Percentiles rank a stretch among this genome's conserved stretches.
These are phyloP conservation scores for Sarcodon aspratus DNA, from an alignment of 768 basidiomycete species.

Conservation along the genomic window DNA sequence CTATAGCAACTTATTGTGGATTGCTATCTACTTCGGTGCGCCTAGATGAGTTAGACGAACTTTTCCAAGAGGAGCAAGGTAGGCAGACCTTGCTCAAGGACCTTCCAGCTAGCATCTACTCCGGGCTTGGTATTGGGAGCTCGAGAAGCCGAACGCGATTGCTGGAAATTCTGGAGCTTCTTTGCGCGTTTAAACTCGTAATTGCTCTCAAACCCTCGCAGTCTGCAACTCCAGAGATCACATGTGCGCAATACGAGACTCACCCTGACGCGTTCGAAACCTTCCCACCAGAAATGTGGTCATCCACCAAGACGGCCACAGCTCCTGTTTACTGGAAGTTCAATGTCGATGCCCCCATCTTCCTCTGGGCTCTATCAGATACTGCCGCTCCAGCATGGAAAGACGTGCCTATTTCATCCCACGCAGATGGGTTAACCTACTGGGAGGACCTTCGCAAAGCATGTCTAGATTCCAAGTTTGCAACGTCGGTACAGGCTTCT, in stretches of 20 bases:
- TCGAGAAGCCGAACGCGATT: slow-evolving; percentile 49
- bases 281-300: slow-evolving; percentile 32
- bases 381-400: slow-evolving; percentile 44
- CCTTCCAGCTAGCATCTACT: slow-evolving; percentile 38
- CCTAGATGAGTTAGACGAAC: slow-evolving; percentile 42
- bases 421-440: slow-evolving; percentile 30
- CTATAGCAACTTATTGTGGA: slow-evolving; percentile 54
- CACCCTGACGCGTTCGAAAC: slow-evolving; percentile 36
- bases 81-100: slow-evolving; percentile 37
- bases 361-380: slow-evolving; percentile 48
- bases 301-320: slow-evolving; percentile 27
- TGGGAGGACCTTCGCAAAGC: slow-evolving; percentile 48
- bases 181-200: slow-evolving; percentile 46
- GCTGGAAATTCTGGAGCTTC: slow-evolving; percentile 46
- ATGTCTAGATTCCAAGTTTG: slow-evolving; percentile 26
- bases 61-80: slow-evolving; percentile 38
- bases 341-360: slow-evolving; percentile 39
- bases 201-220: slow-evolving; percentile 41
- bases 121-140: slow-evolving; percentile 44
- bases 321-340: slow-evolving; percentile 61
- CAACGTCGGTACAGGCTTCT: slow-evolving; percentile 6
- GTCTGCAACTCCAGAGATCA: slow-evolving; percentile 30
- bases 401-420: slow-evolving; percentile 27
- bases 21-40: slow-evolving; percentile 46
- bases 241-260: slow-evolving; percentile 29